These are phyloP conservation scores for Penicillium hordei DNA, from an alignment of 2,329 filamentous ascomycete genomes.

Conservation along the genomic window DNA sequence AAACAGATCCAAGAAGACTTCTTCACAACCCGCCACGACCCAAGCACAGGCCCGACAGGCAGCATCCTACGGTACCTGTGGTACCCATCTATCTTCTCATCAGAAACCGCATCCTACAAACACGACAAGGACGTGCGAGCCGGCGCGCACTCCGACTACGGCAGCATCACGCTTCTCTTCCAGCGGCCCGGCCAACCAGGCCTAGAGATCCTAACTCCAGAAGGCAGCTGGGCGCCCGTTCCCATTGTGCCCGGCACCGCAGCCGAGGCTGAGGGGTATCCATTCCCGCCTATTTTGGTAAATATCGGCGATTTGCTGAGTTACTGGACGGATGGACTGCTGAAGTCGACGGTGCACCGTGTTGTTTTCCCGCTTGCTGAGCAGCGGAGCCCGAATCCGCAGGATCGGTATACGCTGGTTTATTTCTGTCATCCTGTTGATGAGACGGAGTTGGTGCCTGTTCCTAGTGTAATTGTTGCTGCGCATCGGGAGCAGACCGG, in stretches of 20 bases:
- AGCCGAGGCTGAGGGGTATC: constrained; percentile 39
- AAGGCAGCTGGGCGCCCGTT: constrained; percentile 61
- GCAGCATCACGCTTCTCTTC: constrained; percentile 70
- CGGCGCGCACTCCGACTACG: constrained; percentile 89
- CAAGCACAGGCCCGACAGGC: constrained; percentile 50
- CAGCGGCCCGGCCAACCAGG: constrained; percentile 81
- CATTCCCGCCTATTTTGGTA: constrained; percentile 67
- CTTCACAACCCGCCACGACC: constrained; percentile 63
- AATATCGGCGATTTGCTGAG: constrained; percentile 72
- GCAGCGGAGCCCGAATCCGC: constrained; percentile 37
- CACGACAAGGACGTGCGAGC: constrained; percentile 70
- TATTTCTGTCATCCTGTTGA: constrained; percentile 66
- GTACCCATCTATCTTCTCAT: constrained; percentile 62
- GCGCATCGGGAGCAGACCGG: constrained; percentile 35
- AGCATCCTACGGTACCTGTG: constrained; percentile 69
- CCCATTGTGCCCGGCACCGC: constrained; percentile 58
- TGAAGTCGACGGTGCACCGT: constrained; percentile 84
- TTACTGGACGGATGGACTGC: constrained; percentile 87
- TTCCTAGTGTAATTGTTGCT: constrained; percentile 55
- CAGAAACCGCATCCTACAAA: constrained; percentile 42
- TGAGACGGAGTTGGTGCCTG: constrained; percentile 52
- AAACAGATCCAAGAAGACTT: constrained; percentile 50
- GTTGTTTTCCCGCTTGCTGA: constrained; percentile 68
- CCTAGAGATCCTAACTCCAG: constrained; percentile 71
- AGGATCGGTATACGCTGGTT: constrained; percentile 58